A percentile compares a stretch with the other conserved stretches of the same genome.
These are phyloP conservation scores for Panicum hallii DNA, from an alignment of 202 grass and related monocot genomes.

Conservation along the genomic window DNA sequence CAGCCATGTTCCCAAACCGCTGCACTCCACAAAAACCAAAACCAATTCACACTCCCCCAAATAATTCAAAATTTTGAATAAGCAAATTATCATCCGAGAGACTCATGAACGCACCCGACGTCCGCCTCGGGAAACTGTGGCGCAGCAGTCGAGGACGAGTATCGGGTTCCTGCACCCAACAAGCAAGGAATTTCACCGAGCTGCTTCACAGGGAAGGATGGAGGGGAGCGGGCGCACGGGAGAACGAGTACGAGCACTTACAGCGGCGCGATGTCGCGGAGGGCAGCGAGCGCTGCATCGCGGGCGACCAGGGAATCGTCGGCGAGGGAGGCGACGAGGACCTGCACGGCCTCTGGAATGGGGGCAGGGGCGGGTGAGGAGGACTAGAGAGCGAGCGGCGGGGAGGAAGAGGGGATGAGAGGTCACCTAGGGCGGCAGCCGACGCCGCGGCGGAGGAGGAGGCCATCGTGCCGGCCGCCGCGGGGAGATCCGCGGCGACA, in stretches of 20 bases:
- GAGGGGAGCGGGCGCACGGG: not conserved
- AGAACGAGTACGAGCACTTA: slow-evolving; percentile 38
- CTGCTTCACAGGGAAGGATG: not conserved
- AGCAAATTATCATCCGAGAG: not conserved
- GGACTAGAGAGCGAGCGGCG: not conserved
- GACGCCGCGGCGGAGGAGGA: slow-evolving; percentile 54
- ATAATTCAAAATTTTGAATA: not conserved
- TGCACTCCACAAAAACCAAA: slow-evolving; percentile 46
- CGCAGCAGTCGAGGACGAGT: slow-evolving; percentile 84
- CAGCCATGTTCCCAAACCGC: slow-evolving; percentile 91
- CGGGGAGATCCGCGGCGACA: slow-evolving; percentile 36
- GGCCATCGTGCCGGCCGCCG: slow-evolving; percentile 21
- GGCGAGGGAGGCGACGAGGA: slow-evolving; percentile 86
- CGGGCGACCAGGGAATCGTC: slow-evolving; percentile 74
- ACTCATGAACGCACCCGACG: slow-evolving; percentile 54
- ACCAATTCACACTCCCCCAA: slow-evolving; percentile 25
- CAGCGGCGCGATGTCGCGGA: slow-evolving; percentile 91
- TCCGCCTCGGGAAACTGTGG: slow-evolving; percentile 71
- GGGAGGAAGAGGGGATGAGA: not conserved
- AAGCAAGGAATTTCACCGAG: slow-evolving; percentile 45
- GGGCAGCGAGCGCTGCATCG: slow-evolving; percentile 74
- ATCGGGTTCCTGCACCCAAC: slow-evolving; percentile 71
- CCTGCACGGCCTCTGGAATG: slow-evolving; percentile 86
- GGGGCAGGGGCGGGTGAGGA: slow-evolving; percentile 21
- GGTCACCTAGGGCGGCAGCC: slow-evolving; percentile 60